Evolutionary conservation across 179 eudicot species (phyloP).

Genomic region (Beta corolliflora): DNA sequence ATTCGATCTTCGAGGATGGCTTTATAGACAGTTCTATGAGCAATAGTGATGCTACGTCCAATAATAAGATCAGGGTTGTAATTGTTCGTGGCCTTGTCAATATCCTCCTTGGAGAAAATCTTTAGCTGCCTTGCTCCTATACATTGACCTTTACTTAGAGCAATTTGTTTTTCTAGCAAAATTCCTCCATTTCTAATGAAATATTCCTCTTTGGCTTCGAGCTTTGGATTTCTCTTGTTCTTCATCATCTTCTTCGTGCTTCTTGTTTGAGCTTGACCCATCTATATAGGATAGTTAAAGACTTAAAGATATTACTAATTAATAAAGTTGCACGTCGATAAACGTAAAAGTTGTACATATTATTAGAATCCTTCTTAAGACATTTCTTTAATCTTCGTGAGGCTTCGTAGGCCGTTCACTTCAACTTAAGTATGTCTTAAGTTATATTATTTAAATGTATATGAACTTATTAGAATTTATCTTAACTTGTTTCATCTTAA

Average conservation of each 20-base stretch:
- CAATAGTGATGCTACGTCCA: not conserved
- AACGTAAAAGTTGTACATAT: too few species aligned
- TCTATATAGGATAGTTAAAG: too few species aligned
- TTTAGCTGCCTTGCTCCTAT: constrained; percentile 13
- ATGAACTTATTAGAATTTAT: too few species aligned
- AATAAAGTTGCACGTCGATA: too few species aligned
- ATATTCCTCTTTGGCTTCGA: constrained; percentile 14
- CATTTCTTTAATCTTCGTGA: too few species aligned
- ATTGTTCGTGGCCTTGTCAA: constrained; percentile 17
- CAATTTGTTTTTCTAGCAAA: constrained; percentile 26
- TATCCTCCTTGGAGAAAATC: constrained; percentile 12
- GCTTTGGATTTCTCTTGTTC: not conserved
- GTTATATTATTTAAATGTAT: too few species aligned
- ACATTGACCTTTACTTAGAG: constrained; percentile 24
- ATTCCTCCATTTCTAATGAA: constrained; percentile 21
- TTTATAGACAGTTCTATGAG: constrained; percentile 8
- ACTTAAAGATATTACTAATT: too few species aligned
- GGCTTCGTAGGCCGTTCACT: too few species aligned
- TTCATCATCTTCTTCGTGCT: not conserved
- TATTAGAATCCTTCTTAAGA: too few species aligned
- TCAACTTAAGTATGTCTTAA: too few species aligned
- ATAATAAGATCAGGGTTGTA: constrained; percentile 18
- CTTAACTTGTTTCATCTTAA: too few species aligned
- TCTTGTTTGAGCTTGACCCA: too few species aligned
- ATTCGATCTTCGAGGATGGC: constrained; percentile 21